Conservation (phyloP, 306 rosid species). For the Vigna trinervia region DNA sequence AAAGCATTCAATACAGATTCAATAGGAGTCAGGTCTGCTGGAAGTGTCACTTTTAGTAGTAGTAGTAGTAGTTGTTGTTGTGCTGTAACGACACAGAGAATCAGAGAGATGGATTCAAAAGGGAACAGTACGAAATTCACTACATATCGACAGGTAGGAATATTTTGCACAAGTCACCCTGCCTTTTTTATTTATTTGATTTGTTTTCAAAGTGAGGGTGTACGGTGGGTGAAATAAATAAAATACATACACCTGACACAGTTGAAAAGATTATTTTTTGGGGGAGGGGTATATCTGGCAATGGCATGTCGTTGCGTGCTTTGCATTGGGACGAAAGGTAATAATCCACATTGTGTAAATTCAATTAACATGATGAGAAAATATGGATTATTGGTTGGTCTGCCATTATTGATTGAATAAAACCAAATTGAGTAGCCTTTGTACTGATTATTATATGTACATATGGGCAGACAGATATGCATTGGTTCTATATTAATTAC, state of each 20-base stretch:
- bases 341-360: background rate
- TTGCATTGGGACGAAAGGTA: background rate
- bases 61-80: background rate
- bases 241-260: background rate
- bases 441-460: constrained; percentile 37
- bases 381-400: constrained; percentile 24
- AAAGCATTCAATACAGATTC: constrained; percentile 5
- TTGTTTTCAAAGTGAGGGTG: background rate
- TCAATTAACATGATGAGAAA: constrained; percentile 14
- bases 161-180: background rate
- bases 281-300: too few species aligned
- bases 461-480: constrained; percentile 39
- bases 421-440: constrained; percentile 33
- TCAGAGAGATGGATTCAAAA: background rate
- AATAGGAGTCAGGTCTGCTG: constrained; percentile 14
- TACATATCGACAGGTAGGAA: background rate
- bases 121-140: constrained; percentile 29
- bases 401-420: constrained; percentile 42
- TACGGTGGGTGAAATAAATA: background rate
- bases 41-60: constrained; percentile 18
- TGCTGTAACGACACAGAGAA: constrained; percentile 2
- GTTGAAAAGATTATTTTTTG: background rate
- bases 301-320: background rate
- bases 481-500: constrained; percentile 12
- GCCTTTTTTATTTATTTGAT: background rate